Conservation (phyloP, 306 rosid genomes). For the Corylus avellana region DNA sequence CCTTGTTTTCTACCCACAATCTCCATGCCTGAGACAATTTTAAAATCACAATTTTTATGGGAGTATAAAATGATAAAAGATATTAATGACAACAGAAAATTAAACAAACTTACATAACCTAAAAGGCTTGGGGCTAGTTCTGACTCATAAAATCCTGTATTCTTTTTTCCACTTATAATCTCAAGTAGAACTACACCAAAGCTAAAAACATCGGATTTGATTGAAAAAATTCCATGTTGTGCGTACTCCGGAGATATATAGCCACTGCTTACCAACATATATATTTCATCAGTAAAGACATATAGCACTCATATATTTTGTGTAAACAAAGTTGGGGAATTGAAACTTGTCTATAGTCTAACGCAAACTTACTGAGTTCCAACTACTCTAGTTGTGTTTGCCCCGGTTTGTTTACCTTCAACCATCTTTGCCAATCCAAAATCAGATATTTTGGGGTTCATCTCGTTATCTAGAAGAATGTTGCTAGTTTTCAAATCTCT, state of each 20-base stretch:
- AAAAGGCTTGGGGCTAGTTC: constrained; percentile 43
- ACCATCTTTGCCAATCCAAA: no score
- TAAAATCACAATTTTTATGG: neutral
- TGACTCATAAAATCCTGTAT: constrained; percentile 40
- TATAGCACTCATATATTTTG: neutral
- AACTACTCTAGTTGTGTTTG: constrained; percentile 27
- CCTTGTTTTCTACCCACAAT: constrained; percentile 47
- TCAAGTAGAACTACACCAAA: constrained; percentile 59
- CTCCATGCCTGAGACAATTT: constrained; percentile 46
- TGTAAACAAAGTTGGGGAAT: neutral
- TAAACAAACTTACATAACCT: constrained; percentile 43
- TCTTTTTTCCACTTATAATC: constrained; percentile 54
- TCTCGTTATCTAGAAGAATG: no score
- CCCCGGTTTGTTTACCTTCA: constrained; percentile 32
- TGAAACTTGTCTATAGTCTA: neutral
- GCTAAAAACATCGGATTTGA: constrained; percentile 58
- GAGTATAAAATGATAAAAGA: neutral
- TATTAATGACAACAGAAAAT: neutral
- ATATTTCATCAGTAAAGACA: no score
- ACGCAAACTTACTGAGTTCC: constrained; percentile 33
- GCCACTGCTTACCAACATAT: constrained; percentile 26
- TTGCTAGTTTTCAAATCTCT: no score
- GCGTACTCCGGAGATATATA: constrained; percentile 61
- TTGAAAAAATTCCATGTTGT: constrained; percentile 45
- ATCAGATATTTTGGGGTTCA: no score